phyloP scores from a whole-genome alignment of 495 filamentous ascomycete species.

The Penicillium parvum region DNA sequence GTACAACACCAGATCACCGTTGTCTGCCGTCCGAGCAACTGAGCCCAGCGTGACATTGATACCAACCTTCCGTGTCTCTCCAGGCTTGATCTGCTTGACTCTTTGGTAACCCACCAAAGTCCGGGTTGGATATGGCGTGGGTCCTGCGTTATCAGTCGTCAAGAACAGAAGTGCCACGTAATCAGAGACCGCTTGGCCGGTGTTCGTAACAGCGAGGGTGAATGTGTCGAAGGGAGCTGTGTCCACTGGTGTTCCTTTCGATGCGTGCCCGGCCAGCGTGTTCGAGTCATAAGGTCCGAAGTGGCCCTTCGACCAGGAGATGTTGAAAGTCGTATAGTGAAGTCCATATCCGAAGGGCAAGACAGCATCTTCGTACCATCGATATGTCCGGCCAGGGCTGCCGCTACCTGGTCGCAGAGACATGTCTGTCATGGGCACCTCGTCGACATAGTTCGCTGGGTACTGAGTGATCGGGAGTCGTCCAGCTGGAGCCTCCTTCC shows the following conservation, averaged over 20 bases:
- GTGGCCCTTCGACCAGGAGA: constrained; percentile 40
- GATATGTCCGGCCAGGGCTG: background rate
- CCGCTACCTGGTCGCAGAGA: background rate
- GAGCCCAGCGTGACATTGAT: constrained; percentile 49
- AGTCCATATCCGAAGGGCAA: background rate
- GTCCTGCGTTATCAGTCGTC: constrained; percentile 42
- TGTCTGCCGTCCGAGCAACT: constrained; percentile 48
- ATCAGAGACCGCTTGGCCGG: constrained; percentile 47
- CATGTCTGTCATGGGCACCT: background rate
- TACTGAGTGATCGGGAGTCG: background rate
- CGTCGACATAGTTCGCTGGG: background rate
- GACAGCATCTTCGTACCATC: background rate
- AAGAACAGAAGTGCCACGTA: constrained; percentile 52
- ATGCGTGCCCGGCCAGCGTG: constrained; percentile 36
- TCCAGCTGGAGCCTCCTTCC: background rate
- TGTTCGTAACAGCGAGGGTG: constrained; percentile 40
- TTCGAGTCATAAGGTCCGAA: constrained; percentile 41
- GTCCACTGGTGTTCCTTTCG: background rate
- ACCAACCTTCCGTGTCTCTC: constrained; percentile 23
- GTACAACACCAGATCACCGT: constrained; percentile 53
- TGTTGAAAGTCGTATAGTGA: constrained; percentile 22
- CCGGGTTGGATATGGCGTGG: constrained; percentile 53
- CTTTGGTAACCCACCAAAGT: constrained; percentile 50
- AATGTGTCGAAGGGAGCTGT: constrained; percentile 41
- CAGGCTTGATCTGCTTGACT: constrained; percentile 36